These are phyloP conservation scores for Chlamydomonas urium DNA, from an alignment of 139 green algal genomes.

Conservation along the genomic window DNA sequence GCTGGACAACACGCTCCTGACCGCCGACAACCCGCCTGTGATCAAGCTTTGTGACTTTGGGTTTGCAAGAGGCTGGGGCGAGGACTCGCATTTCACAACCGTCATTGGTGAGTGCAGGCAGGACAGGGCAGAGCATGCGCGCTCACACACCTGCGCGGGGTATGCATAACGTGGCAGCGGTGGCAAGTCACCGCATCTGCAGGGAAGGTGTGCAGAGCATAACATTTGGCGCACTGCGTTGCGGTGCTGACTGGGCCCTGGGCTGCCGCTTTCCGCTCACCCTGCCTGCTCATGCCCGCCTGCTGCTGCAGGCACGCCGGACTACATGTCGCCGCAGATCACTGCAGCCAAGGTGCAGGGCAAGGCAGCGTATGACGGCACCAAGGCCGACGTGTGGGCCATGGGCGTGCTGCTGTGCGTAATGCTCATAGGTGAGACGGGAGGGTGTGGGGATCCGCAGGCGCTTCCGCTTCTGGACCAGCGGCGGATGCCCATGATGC, in stretches of 20 bases:
- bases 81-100: constrained; percentile 76
- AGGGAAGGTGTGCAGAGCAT: too few relatives aligned
- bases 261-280: too few relatives aligned
- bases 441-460: too few relatives aligned
- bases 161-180: too few relatives aligned
- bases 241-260: too few relatives aligned
- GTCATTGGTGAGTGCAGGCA: constrained; percentile 22
- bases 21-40: constrained; percentile 32
- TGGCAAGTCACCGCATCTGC: too few relatives aligned
- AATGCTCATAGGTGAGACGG: constrained; percentile 2
- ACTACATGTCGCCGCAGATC: constrained; percentile 46
- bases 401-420: constrained; percentile 42
- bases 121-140: too few relatives aligned
- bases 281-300: too few relatives aligned
- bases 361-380: constrained; percentile 45
- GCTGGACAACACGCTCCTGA: constrained; percentile 90
- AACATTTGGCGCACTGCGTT: too few relatives aligned
- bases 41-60: constrained; percentile 73
- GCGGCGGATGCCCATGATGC: too few relatives aligned
- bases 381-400: constrained; percentile 42
- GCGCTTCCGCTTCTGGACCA: too few relatives aligned
- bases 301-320: constrained; percentile 29
- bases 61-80: constrained; percentile 48
- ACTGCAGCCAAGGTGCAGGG: constrained; percentile 21
- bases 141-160: too few relatives aligned